Percentiles rank a stretch among this genome's conserved stretches.
These are phyloP conservation scores for Plasmodium gonderi DNA, from an alignment of 169 alveolate genomes.

Conservation along the genomic window DNA sequence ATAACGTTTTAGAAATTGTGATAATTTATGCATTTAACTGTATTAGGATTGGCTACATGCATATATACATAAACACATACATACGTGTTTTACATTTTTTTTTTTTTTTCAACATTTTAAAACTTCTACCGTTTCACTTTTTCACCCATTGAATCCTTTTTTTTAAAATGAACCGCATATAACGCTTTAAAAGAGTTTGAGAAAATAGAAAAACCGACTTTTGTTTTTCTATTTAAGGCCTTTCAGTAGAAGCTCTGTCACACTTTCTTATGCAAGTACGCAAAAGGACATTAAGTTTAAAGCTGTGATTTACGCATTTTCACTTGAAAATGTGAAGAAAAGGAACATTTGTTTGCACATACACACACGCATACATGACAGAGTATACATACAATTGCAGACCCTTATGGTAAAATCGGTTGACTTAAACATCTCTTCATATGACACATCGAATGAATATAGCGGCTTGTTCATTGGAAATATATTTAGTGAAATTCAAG, in stretches of 20 bases:
- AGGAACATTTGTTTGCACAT: not conserved
- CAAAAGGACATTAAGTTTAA: not conserved
- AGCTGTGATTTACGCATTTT: not conserved
- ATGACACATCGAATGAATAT: conserved; percentile 36
- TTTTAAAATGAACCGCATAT: not conserved
- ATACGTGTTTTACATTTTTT: not conserved
- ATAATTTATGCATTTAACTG: not conserved
- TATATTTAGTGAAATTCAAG: conserved; percentile 69
- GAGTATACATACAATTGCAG: not conserved
- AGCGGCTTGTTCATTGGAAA: conserved; percentile 42
- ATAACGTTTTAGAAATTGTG: not conserved
- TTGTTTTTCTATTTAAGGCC: not conserved
- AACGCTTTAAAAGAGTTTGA: not conserved
- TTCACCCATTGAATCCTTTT: not conserved
- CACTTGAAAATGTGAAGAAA: not conserved
- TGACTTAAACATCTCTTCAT: conserved; percentile 33
- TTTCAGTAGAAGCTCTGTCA: not conserved
- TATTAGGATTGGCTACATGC: not conserved
- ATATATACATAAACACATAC: conserved; percentile 3
- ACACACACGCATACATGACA: not conserved
- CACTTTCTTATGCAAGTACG: not conserved
- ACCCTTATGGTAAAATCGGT: conserved; percentile 29
- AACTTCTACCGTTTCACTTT: too few species aligned
- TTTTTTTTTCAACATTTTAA: not conserved
- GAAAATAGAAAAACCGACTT: not conserved